Percentiles rank a stretch among this genome's conserved stretches.
Conservation (phyloP, 164 flowering plant genomes). For the Dillenia suffruticosa region DNA sequence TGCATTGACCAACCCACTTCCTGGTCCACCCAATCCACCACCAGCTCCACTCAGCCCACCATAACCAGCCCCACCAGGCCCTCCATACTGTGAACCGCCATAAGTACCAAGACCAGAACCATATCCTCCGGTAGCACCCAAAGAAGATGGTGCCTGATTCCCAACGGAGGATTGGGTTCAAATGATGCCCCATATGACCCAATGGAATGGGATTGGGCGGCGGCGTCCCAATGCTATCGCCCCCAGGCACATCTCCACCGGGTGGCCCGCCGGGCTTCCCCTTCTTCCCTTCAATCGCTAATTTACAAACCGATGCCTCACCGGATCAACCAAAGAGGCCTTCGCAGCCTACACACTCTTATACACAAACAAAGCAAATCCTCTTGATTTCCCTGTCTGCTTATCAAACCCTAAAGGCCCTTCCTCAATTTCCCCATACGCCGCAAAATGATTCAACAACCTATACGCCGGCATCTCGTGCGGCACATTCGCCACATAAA, state of each 20-base stretch:
- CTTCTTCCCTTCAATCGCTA: constrained; percentile 85
- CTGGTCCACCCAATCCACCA: constrained; percentile 23
- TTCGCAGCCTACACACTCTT: constrained; percentile 77
- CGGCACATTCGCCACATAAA: constrained; percentile 85
- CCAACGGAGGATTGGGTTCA: constrained; percentile 30
- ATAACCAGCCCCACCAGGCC: constrained; percentile 18
- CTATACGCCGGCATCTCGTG: constrained; percentile 73
- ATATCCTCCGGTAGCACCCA: constrained; percentile 37
- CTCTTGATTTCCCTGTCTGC: constrained; percentile 80
- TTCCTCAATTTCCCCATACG: constrained; percentile 94
- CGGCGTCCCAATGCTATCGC: constrained; percentile 40
- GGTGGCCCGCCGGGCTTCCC: constrained; percentile 36
- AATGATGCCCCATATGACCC: constrained; percentile 36
- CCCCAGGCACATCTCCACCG: constrained; percentile 23
- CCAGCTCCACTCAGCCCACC: constrained; percentile 24
- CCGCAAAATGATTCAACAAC: constrained; percentile 52
- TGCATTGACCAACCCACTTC: constrained; percentile 21
- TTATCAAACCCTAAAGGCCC: constrained; percentile 96
- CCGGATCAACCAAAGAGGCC: constrained; percentile 66
- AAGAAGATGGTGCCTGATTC: constrained; percentile 35
- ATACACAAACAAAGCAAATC: constrained; percentile 88
- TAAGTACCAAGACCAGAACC: constrained; percentile 30
- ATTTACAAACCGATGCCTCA: constrained; percentile 60
- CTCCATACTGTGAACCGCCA: constrained; percentile 24
- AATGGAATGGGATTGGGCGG: constrained; percentile 28